Conservation (phyloP, 2,329 filamentous ascomycete genomes). For the Rhytidhysteron rufulum region DNA sequence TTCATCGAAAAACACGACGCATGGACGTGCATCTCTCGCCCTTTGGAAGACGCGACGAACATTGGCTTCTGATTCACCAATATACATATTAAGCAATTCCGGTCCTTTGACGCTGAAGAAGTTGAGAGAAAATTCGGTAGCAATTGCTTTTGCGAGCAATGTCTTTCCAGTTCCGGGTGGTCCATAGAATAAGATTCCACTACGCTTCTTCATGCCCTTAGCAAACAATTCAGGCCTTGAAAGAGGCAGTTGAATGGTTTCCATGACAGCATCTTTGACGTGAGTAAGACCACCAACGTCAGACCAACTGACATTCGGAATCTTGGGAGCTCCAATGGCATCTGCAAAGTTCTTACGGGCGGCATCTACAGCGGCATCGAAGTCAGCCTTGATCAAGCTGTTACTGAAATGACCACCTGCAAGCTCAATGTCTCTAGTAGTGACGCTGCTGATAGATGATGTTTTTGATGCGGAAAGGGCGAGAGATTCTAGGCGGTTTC, state of each 20-base stretch:
- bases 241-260: slow-evolving; percentile 91
- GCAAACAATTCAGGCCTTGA: slow-evolving; percentile 91
- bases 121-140: slow-evolving; percentile 88
- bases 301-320: slow-evolving; percentile 93
- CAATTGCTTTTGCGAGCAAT: slow-evolving; percentile 86
- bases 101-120: slow-evolving; percentile 94
- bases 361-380: slow-evolving; percentile 89
- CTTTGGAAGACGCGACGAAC: slow-evolving; percentile 85
- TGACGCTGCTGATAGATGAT: slow-evolving; percentile 45
- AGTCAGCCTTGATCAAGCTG: slow-evolving; percentile 76
- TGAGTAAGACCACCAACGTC: slow-evolving; percentile 91
- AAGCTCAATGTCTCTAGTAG: slow-evolving; percentile 78
- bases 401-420: slow-evolving; percentile 77
- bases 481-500: slow-evolving; percentile 70
- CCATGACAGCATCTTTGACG: slow-evolving; percentile 94
- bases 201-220: slow-evolving; percentile 97
- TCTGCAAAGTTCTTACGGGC: slow-evolving; percentile 98
- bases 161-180: slow-evolving; percentile 91
- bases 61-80: slow-evolving; percentile 90
- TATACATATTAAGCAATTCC: slow-evolving; percentile 92
- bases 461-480: slow-evolving; percentile 47
- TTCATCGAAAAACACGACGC: slow-evolving; percentile 92
- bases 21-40: slow-evolving; percentile 79
- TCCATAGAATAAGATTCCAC: slow-evolving; percentile 87
- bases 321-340: slow-evolving; percentile 94